Percentiles rank a stretch among this genome's conserved stretches.
Evolutionary conservation across 768 basidiomycete genomes (phyloP).

Genomic region (Suillus weaverae): DNA sequence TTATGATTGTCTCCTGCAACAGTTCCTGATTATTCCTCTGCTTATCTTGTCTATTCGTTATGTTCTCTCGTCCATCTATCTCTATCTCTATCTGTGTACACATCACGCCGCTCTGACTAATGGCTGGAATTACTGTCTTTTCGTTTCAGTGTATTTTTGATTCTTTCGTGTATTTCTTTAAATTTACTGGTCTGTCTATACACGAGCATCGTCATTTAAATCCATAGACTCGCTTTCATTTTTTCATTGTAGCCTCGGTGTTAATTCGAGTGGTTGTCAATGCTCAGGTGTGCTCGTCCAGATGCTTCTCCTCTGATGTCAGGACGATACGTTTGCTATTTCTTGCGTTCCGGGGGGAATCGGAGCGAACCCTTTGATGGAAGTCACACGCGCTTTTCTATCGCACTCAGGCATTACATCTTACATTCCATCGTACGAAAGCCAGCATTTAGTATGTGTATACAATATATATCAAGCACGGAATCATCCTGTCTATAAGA

Average conservation of each 20-base stretch:
- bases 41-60: not conserved
- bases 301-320: not conserved
- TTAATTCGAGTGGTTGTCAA: not conserved
- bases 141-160: not conserved
- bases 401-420: not conserved
- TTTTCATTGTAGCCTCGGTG: not conserved
- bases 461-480: not conserved
- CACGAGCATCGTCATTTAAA: not conserved
- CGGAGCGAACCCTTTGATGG: not conserved
- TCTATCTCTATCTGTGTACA: constrained; percentile 2
- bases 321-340: not conserved
- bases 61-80: not conserved
- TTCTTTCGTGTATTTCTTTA: not conserved
- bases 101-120: not conserved
- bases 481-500: not conserved
- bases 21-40: not conserved
- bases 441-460: not conserved
- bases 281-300: not conserved
- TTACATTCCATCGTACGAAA: not conserved
- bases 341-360: not conserved
- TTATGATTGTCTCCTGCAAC: not conserved
- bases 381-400: not conserved
- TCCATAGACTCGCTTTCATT: not conserved
- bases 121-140: not conserved
- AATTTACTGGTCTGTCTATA: not conserved